Conservation (phyloP, 345 rosid genomes). For the Eutrema japonicum region DNA sequence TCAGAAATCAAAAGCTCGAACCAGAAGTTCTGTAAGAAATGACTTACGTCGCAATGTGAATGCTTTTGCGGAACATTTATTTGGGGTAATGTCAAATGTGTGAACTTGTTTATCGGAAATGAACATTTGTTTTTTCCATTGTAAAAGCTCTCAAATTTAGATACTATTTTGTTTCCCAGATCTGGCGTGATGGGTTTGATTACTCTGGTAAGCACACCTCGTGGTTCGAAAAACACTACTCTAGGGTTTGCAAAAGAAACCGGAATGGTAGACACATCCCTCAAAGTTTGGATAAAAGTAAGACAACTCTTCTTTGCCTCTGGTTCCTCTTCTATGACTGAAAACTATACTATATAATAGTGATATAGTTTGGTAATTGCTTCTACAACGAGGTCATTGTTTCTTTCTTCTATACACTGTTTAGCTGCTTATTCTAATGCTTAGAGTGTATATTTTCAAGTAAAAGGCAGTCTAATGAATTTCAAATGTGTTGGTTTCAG, state of each 20-base stretch:
- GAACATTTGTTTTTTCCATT: not conserved
- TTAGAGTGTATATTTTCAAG: not conserved
- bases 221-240: slow-evolving; percentile 60
- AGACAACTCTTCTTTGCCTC: slow-evolving; percentile 38
- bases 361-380: not conserved
- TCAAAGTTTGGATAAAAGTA: slow-evolving; percentile 56
- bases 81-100: slow-evolving; percentile 49
- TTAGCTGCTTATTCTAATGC: not conserved
- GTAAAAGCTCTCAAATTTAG: not conserved
- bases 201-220: slow-evolving; percentile 57
- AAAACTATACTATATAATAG: not conserved
- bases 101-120: not conserved
- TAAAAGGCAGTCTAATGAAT: not conserved
- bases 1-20: slow-evolving; percentile 26
- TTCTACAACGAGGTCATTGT: not conserved
- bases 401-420: not conserved
- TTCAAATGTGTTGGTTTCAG: not conserved
- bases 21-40: slow-evolving; percentile 49
- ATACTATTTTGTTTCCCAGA: slow-evolving; percentile 40
- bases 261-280: slow-evolving; percentile 44
- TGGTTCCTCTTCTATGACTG: not conserved
- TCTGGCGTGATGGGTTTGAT: slow-evolving; percentile 52
- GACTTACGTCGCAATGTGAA: slow-evolving; percentile 47
- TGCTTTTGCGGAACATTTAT: slow-evolving; percentile 55
- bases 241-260: slow-evolving; percentile 47